Conservation (phyloP, 495 filamentous ascomycete species). For the Parmelia sp. region DNA sequence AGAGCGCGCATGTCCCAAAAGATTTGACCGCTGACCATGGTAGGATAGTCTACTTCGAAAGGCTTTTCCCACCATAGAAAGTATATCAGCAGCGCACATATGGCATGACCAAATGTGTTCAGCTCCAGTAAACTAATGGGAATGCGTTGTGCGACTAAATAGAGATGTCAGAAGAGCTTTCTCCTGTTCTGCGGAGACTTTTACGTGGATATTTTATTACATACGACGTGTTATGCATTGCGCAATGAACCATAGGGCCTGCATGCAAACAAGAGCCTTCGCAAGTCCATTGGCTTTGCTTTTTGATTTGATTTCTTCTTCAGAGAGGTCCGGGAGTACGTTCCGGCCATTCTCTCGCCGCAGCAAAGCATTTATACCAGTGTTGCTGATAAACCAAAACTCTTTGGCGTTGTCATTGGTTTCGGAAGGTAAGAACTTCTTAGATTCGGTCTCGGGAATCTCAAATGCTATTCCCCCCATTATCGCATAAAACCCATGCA, state of each 20-base stretch:
- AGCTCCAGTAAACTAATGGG: slow-evolving; percentile 21
- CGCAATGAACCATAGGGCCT: slow-evolving; percentile 17
- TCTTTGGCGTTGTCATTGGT: no score
- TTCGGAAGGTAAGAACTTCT: slow-evolving; percentile 2
- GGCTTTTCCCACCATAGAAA: slow-evolving; percentile 19
- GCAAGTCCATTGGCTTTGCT: slow-evolving; percentile 15
- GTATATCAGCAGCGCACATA: slow-evolving; percentile 18
- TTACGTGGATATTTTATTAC: background rate
- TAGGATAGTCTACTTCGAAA: slow-evolving; percentile 8
- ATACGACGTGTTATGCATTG: slow-evolving; percentile 12
- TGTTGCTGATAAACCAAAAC: slow-evolving; percentile 2
- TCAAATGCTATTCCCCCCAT: slow-evolving; percentile 20
- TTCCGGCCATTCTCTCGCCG: no score
- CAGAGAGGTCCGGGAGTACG: slow-evolving; percentile 14
- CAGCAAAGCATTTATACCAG: no score
- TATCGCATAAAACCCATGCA: slow-evolving; percentile 11
- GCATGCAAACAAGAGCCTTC: slow-evolving; percentile 11
- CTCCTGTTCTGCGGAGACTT: background rate
- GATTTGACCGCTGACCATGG: no score
- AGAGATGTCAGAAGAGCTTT: background rate
- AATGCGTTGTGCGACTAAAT: slow-evolving; percentile 13
- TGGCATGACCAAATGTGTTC: slow-evolving; percentile 17
- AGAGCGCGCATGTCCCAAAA: no score
- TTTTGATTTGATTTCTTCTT: slow-evolving; percentile 15
- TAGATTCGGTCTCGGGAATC: slow-evolving; percentile 29